A percentile compares a stretch with the other conserved stretches of the same genome.
These are phyloP conservation scores for Candida palmyrensis DNA, from an alignment of 805 yeast species.

Conservation along the genomic window DNA sequence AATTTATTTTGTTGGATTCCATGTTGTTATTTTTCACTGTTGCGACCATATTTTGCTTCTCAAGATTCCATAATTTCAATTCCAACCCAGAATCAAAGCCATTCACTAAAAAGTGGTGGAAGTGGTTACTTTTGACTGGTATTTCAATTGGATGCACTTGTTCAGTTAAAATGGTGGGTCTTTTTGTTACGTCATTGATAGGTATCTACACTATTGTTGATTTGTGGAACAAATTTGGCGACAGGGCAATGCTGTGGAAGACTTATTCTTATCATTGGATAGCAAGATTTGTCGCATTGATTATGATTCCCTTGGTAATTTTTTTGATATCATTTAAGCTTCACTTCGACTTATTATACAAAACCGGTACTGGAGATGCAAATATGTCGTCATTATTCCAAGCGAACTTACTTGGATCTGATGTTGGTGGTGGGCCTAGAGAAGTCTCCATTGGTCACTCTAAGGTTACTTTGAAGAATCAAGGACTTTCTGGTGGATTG, in stretches of 20 bases:
- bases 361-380: constrained; percentile 78
- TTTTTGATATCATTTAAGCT: constrained; percentile 66
- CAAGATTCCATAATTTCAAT: constrained; percentile 63
- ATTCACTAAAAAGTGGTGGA: constrained; percentile 85
- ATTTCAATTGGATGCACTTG: constrained; percentile 83
- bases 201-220: constrained; percentile 89
- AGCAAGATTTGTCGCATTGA: constrained; percentile 59
- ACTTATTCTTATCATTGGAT: constrained; percentile 59
- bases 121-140: constrained; percentile 84
- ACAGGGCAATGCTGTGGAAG: constrained; percentile 45
- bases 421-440: constrained; percentile 62
- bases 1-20: constrained; percentile 72
- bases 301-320: constrained; percentile 56
- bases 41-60: constrained; percentile 69
- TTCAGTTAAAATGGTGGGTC: constrained; percentile 95
- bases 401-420: constrained; percentile 66
- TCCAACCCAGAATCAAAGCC: constrained; percentile 27
- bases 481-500: constrained; percentile 41
- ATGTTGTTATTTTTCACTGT: constrained; percentile 74
- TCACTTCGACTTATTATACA: constrained; percentile 68
- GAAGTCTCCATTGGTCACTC: constrained; percentile 54
- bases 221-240: constrained; percentile 81
- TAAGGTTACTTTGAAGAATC: constrained; percentile 35
- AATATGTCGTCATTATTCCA: constrained; percentile 78
- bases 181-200: constrained; percentile 79